phyloP scores from a whole-genome alignment of 78 protist genomes.

The Neovahlkampfia damariscottae region DNA sequence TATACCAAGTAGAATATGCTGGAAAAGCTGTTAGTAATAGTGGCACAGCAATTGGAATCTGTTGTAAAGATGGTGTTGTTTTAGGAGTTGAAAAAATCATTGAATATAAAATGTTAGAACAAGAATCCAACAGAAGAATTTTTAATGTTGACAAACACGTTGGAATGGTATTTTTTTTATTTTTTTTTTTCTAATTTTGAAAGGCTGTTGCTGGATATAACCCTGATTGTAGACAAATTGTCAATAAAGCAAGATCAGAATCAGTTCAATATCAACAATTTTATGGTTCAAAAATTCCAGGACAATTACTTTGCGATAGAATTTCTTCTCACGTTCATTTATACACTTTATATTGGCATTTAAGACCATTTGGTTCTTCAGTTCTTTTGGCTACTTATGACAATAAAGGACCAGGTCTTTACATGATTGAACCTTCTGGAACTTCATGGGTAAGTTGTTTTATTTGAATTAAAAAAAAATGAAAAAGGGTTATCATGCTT shows the following conservation, averaged over 20 bases:
- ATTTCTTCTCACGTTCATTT: constrained; percentile 20
- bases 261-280: constrained; percentile 45
- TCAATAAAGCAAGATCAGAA: constrained; percentile 69
- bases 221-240: constrained; percentile 82
- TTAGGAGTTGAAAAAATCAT: constrained; percentile 91
- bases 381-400: constrained; percentile 57
- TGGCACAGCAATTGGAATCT: constrained; percentile 88
- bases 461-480: no score
- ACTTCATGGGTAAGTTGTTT: no score
- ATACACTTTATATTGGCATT: constrained; percentile 63
- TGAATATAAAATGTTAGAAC: constrained; percentile 70
- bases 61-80: constrained; percentile 93
- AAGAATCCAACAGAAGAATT: constrained; percentile 59
- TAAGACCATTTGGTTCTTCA: constrained; percentile 93
- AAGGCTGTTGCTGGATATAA: constrained; percentile 77
- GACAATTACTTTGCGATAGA: constrained; percentile 13
- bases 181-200: no score
- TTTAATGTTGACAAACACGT: constrained; percentile 58
- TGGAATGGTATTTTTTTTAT: constrained; percentile 81
- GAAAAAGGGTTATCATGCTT: constrained; percentile 61
- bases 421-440: constrained; percentile 89
- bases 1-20: constrained; percentile 98
- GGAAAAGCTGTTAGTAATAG: constrained; percentile 93
- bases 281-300: constrained; percentile 66
- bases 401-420: constrained; percentile 76